Percentiles rank a stretch among this genome's conserved stretches.
Evolutionary conservation across 192 early-diverging fungal genomes (phyloP).

Genomic region (Lunasporangiospora selenospora): DNA sequence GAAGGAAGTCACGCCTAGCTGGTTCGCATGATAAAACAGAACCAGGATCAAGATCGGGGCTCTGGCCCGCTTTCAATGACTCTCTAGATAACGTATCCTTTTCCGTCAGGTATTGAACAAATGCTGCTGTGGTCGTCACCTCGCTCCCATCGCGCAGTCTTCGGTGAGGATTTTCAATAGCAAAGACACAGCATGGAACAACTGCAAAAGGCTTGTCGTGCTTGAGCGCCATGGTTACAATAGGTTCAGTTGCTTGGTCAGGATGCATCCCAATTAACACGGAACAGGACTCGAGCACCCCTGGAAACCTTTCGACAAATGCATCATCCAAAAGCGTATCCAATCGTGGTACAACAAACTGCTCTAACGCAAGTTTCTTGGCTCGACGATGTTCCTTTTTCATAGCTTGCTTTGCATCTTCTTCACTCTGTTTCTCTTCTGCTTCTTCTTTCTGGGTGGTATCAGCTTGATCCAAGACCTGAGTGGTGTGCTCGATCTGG

Average conservation of each 20-base stretch:
- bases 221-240: constrained; percentile 56
- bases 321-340: constrained; percentile 43
- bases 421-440: neutral
- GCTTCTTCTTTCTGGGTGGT: too few relatives aligned
- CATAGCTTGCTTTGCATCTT: neutral
- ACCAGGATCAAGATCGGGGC: neutral
- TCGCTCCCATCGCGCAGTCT: constrained; percentile 30
- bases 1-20: constrained; percentile 28
- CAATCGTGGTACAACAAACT: constrained; percentile 36
- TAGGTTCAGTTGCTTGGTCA: constrained; percentile 65
- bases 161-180: constrained; percentile 56
- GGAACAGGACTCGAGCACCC: constrained; percentile 35
- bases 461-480: too few relatives aligned
- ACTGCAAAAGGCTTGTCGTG: constrained; percentile 60
- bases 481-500: too few relatives aligned
- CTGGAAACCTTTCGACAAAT: constrained; percentile 30
- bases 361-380: constrained; percentile 10
- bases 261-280: constrained; percentile 64
- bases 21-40: neutral
- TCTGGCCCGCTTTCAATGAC: constrained; percentile 2
- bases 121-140: constrained; percentile 51
- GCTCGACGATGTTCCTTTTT: constrained; percentile 18
- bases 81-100: constrained; percentile 17
- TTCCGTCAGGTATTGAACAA: constrained; percentile 54
- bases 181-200: constrained; percentile 60